Evolutionary conservation across 139 green algal species (phyloP).

Genomic region (Zygnema circumcarinatum): DNA sequence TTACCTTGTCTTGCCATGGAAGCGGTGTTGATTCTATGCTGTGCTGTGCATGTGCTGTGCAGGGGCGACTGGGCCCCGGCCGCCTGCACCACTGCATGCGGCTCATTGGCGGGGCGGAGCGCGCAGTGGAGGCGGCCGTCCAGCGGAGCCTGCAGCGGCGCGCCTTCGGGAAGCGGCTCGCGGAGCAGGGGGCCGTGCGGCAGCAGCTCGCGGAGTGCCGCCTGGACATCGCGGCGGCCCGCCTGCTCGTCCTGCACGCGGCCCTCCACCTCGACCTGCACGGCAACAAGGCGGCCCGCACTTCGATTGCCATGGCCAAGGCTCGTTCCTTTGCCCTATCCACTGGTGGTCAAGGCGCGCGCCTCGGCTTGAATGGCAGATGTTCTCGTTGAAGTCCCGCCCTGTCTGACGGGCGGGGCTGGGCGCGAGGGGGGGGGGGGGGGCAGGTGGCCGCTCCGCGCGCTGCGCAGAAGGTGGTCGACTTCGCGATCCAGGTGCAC

Average conservation of each 20-base stretch:
- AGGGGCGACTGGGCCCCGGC: slow-evolving; percentile 88
- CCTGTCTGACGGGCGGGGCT: no score
- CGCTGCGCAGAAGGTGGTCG: slow-evolving; percentile 74
- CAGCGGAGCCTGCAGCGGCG: slow-evolving; percentile 64
- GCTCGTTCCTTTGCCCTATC: slow-evolving; percentile 63
- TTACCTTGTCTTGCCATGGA: no score
- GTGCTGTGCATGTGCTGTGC: no score
- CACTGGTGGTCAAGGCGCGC: no score
- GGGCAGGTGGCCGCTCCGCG: slow-evolving; percentile 71
- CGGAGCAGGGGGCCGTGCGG: slow-evolving; percentile 68
- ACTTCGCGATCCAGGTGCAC: slow-evolving; percentile 89
- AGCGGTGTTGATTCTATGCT: no score
- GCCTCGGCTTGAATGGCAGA: no score
- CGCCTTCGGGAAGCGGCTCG: slow-evolving; percentile 76
- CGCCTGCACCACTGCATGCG: slow-evolving; percentile 99
- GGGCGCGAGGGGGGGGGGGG: no score
- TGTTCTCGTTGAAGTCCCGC: no score
- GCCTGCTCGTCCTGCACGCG: slow-evolving; percentile 82
- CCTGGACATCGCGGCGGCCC: slow-evolving; percentile 56
- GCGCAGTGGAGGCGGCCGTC: slow-evolving; percentile 76
- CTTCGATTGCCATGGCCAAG: slow-evolving; percentile 89
- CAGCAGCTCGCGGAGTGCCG: slow-evolving; percentile 47
- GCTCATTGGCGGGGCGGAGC: slow-evolving; percentile 83
- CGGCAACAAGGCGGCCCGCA: slow-evolving; percentile 84
- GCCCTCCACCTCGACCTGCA: slow-evolving; percentile 77